Evolutionary conservation across 2,329 filamentous ascomycete species (phyloP).

Genomic region (Aureobasidium sp.): DNA sequence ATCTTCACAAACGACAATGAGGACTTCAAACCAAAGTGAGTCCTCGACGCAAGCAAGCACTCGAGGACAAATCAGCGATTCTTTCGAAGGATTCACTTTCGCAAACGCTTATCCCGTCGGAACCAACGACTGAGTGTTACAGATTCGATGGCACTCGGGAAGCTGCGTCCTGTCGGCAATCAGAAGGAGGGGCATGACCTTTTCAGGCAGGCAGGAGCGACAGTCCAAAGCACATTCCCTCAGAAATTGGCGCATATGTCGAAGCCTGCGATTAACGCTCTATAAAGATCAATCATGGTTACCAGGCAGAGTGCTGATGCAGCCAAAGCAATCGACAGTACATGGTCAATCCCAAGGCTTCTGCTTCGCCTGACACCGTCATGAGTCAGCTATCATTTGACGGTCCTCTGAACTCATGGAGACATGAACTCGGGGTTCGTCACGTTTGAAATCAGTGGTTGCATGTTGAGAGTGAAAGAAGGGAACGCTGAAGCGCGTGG

Average conservation of each 20-base stretch:
- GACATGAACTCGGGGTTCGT: background rate
- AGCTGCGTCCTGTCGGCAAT: background rate
- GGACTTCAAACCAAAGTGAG: background rate
- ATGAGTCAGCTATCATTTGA: background rate
- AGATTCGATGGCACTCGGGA: constrained; percentile 2
- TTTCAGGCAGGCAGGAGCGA: background rate
- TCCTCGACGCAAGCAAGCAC: background rate
- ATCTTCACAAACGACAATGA: background rate
- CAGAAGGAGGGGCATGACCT: background rate
- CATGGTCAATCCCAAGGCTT: background rate
- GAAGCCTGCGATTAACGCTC: background rate
- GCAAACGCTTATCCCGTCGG: background rate
- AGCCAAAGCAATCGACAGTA: background rate
- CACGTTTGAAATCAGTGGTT: background rate
- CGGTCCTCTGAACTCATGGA: background rate
- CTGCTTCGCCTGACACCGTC: background rate
- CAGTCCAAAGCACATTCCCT: background rate
- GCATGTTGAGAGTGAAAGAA: background rate
- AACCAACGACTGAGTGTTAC: background rate
- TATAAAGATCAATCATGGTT: background rate
- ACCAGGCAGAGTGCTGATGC: background rate
- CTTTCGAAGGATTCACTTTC: background rate
- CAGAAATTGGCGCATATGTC: background rate
- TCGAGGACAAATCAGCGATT: background rate
- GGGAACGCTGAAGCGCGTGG: background rate